Conservation (phyloP, 2,329 filamentous ascomycete genomes). For the Cladosporium sphaerospermum region DNA sequence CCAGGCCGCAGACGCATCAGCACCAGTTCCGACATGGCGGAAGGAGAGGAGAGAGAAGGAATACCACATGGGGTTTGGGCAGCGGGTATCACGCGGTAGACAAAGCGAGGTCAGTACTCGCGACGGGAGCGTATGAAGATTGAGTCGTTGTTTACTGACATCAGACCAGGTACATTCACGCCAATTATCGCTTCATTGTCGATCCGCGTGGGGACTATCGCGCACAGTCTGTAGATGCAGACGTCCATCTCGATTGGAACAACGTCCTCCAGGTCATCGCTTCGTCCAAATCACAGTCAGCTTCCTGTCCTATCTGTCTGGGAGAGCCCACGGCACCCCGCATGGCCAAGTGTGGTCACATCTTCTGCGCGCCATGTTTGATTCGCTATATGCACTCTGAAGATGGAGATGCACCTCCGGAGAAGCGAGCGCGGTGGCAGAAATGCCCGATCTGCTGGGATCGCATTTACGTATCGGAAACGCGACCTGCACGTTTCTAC, state of each 20-base stretch:
- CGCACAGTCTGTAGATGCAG: constrained; percentile 75
- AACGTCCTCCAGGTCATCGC: constrained; percentile 87
- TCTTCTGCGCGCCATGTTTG: constrained; percentile 89
- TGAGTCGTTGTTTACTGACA: constrained; percentile 13
- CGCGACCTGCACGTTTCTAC: constrained; percentile 84
- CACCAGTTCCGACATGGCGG: constrained; percentile 40
- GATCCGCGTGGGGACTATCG: constrained; percentile 74
- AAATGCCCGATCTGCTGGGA: constrained; percentile 97
- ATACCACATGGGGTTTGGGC: constrained; percentile 75
- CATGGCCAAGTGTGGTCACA: constrained; percentile 96
- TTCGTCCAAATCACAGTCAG: constrained; percentile 78
- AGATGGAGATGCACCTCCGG: constrained; percentile 58
- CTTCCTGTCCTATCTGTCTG: constrained; percentile 90
- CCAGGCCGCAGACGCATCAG: constrained; percentile 58
- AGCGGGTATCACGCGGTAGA: constrained; percentile 87
- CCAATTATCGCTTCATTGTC: constrained; percentile 96
- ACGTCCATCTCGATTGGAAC: constrained; percentile 84
- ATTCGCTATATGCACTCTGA: constrained; percentile 92
- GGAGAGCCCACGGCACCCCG: constrained; percentile 87
- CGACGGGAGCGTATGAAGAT: background rate
- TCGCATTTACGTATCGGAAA: constrained; percentile 84
- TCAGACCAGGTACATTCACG: constrained; percentile 67
- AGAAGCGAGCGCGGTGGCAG: constrained; percentile 75
- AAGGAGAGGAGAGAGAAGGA: constrained; percentile 49
- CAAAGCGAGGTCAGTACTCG: constrained; percentile 65